phyloP scores from a whole-genome alignment of 106 monocot species.

The Dendrobium catenatum region DNA sequence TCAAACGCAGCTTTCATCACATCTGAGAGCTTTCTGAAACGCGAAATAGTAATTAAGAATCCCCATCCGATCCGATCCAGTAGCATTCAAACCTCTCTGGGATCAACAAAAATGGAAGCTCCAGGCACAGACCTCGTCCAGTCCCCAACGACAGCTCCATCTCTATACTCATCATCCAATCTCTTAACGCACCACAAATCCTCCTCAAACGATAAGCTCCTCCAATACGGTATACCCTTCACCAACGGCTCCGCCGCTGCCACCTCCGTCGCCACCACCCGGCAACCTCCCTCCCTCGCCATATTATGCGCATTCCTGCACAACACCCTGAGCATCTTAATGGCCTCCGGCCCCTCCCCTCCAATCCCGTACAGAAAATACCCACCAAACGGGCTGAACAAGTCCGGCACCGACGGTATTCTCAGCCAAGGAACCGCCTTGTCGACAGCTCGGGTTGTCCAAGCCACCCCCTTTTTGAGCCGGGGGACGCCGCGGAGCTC shows the following conservation, averaged over 20 bases:
- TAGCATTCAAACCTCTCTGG: constrained; percentile 28
- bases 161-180: constrained; percentile 42
- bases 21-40: not conserved
- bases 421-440: constrained; percentile 52
- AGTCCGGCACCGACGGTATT: constrained; percentile 75
- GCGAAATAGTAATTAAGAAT: not conserved
- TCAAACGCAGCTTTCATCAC: no score
- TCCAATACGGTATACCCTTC: constrained; percentile 53
- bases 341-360: constrained; percentile 36
- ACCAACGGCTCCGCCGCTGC: constrained; percentile 48
- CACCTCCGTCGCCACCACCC: constrained; percentile 66
- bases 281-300: constrained; percentile 41
- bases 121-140: constrained; percentile 53
- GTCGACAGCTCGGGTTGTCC: constrained; percentile 50
- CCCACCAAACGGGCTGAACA: constrained; percentile 84
- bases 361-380: constrained; percentile 84
- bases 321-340: constrained; percentile 21
- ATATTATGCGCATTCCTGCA: constrained; percentile 60
- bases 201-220: constrained; percentile 35
- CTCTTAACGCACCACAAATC: constrained; percentile 85
- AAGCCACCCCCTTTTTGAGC: constrained; percentile 29
- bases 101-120: constrained; percentile 63
- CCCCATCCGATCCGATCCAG: not conserved
- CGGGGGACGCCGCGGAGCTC: constrained; percentile 58
- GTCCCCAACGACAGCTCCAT: constrained; percentile 35